Evolutionary conservation across 768 basidiomycete species (phyloP), one percentile per base, ranked within the genome.

Genomic region (Termitomyces sp.): DNA sequence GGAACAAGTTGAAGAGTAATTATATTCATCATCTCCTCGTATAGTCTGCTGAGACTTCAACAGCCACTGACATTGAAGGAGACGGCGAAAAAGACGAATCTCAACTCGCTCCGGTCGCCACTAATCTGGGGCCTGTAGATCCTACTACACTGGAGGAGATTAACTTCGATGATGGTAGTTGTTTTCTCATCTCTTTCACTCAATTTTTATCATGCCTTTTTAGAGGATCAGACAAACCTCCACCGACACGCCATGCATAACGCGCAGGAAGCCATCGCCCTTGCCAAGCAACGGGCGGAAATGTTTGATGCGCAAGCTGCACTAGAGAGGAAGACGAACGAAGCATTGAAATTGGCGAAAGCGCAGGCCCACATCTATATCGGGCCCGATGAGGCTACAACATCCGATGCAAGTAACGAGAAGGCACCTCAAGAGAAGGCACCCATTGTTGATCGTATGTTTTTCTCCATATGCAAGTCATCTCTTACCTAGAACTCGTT

Each of bases 1-100:
- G 96, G 36, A 97, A 88, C 76, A 98, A 98, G 77, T 83, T 94
- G 57, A 92, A 92, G 74, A 94, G 92, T 92, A 73, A 68, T 40
- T 49, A 32, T 57, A 13, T 54, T 51, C 55, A 57, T 59, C 18
- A 60, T 35, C 32, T 46, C 63, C 66, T 59, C 57, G 65, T 56
- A 62, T 52, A 61, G 39, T 57, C 20, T 50, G 60, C 61, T 73
- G 44, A 60, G 49, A n/a, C 49, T 56, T 62, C 35, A 50, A 38
- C 66, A 94, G 92, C 92, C 39, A 84, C 88, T 51, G 90, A 93
- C 69, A 81, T 91, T 48, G 88, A 92, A 75, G 90, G 89, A 7
- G 79, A 79, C 13, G 72, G 68, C 1, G 81, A 81, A 51, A 73
- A 68, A 0, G 81, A 81, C 54, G 66, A 66, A 28, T 65, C 75